Base-by-base conservation (phyloP, 2,329 filamentous ascomycete species). In the Sclerotinia sclerotiorum region DNA sequence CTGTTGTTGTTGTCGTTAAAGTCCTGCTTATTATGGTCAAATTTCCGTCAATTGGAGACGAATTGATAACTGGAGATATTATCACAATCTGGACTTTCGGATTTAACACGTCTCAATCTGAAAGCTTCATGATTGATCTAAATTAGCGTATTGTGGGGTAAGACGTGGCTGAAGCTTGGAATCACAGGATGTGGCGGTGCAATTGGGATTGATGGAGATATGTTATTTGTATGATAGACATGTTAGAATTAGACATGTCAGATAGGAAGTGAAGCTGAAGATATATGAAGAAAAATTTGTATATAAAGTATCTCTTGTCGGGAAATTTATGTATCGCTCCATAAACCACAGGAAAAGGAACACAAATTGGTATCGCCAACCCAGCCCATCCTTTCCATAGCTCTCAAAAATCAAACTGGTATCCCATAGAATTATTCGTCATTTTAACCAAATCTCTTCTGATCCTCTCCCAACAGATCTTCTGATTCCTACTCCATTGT, bases 21-120 rank as follows among this genome's bases (percentile, higher is more conserved):
- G 15, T 27, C 15, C 29, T 21, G 4, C 13, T 51, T 24, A 21
- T 58, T 5, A 19, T 57, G 19, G 8, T 62, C 13, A n/a, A 27
- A 19, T 13, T 27, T 27, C 15, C 15, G 29, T 63, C 5, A 13
- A 51, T 49, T 51, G 29, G 8, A 19, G 44, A 62, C 13, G 29
- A 13, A 19, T 39, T 24, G 29, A 51, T 39, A 62, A 21, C n/a
- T 62, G 2, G 13, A 49, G 44, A 62, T 49, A 62, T 49, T 62
- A 27, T 46, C 39, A 39, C 35, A 55, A 57, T 68, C 42, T 68
- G 58, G 67, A 56, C 61, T 68, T 68, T 65, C 57, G 49, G 60
- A 44, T 69, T 70, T 69, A 73, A 73, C 71, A 73, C 71, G 69
- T 73, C 70, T 72, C 70, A 58, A 52, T 35, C 49, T 65, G 44